Percentiles rank a stretch among this genome's conserved stretches.
phyloP scores from a whole-genome alignment of 176 grass and related monocot species.

The Tillandsia fasciculata region DNA sequence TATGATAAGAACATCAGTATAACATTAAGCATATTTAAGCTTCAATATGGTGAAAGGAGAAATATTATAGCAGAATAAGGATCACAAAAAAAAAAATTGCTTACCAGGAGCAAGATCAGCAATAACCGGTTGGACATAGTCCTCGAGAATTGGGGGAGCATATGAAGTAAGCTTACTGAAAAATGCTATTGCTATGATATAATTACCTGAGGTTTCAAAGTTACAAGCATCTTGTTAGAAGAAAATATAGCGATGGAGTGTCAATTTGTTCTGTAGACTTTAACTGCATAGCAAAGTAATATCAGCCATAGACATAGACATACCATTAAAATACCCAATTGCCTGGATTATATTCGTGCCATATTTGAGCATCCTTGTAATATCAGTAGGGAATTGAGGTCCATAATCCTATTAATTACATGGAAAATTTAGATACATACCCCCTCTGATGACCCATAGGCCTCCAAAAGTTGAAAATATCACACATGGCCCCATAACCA shows the following conservation, averaged over 20 bases:
- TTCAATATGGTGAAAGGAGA: not conserved
- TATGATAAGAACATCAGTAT: too few species aligned
- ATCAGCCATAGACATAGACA: slow-evolving; percentile 1
- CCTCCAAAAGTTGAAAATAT: too few species aligned
- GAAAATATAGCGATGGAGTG: slow-evolving; percentile 7
- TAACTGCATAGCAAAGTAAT: slow-evolving; percentile 10
- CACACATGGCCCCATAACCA: too few species aligned
- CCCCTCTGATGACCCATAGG: too few species aligned
- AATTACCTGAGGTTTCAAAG: slow-evolving; percentile 49
- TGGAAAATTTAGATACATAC: slow-evolving; percentile 2
- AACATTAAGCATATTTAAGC: too few species aligned
- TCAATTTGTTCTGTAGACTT: slow-evolving; percentile 3
- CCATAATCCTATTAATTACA: slow-evolving; percentile 56
- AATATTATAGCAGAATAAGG: too few species aligned
- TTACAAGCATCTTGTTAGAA: slow-evolving; percentile 7
- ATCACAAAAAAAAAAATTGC: slow-evolving; percentile 1
- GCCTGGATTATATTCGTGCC: slow-evolving; percentile 95
- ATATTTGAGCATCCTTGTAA: slow-evolving; percentile 97
- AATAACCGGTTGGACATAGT: slow-evolving; percentile 41
- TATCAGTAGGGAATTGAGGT: slow-evolving; percentile 84
- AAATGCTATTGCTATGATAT: slow-evolving; percentile 73
- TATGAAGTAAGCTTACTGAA: slow-evolving; percentile 28
- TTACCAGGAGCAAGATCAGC: slow-evolving; percentile 50
- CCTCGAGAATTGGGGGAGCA: slow-evolving; percentile 38
- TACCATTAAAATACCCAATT: slow-evolving; percentile 89